phyloP scores from a whole-genome alignment of 2,329 filamentous ascomycete genomes.

The Lomentospora prolificans region DNA sequence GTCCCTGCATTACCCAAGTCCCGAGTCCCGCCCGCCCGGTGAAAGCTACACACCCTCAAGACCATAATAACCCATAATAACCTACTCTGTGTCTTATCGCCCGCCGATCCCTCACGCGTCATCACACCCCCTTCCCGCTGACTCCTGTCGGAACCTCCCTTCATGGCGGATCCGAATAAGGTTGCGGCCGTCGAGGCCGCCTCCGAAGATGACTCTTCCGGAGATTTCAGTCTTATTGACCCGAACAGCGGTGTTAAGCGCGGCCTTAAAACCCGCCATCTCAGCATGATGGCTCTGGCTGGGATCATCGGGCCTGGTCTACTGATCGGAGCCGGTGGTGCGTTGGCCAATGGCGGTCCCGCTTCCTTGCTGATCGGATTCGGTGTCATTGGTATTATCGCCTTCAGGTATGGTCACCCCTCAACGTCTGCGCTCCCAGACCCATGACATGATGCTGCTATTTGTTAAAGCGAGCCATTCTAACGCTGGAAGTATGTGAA shows the following conservation, averaged over 20 bases:
- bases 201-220: slow-evolving; percentile 26
- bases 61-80: background rate
- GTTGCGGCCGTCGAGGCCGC: slow-evolving; percentile 9
- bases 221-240: slow-evolving; percentile 39
- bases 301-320: slow-evolving; percentile 59
- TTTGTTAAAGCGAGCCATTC: no score
- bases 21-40: background rate
- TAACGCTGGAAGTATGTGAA: background rate
- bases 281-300: slow-evolving; percentile 56
- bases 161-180: background rate
- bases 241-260: slow-evolving; percentile 57
- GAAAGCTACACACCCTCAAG: background rate
- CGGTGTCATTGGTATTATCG: slow-evolving; percentile 46
- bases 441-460: no score
- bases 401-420: slow-evolving; percentile 10
- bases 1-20: background rate
- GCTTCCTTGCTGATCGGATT: slow-evolving; percentile 67
- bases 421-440: no score
- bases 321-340: slow-evolving; percentile 61
- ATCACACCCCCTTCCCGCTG: background rate
- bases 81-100: background rate
- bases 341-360: slow-evolving; percentile 58
- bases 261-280: slow-evolving; percentile 57
- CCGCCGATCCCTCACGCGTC: background rate
- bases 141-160: background rate